These are phyloP conservation scores for Candida suzukii DNA, from an alignment of 805 yeast species.

Conservation along the genomic window DNA sequence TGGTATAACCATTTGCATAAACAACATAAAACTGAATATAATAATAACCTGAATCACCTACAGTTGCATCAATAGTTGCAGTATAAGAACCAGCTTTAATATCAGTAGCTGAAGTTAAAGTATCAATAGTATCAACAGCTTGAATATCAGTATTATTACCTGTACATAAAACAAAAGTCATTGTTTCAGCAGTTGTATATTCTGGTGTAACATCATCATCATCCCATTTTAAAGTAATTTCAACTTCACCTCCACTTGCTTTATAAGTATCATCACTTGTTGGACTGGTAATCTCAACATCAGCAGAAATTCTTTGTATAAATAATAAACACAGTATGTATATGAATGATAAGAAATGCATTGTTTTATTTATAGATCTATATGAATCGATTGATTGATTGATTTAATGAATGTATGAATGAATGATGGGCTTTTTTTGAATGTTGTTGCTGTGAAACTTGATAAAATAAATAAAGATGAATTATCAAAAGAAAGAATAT, in stretches of 20 bases:
- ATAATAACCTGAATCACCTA: slow-evolving; percentile 60
- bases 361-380: background rate
- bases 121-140: slow-evolving; percentile 27
- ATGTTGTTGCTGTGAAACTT: too few relatives aligned
- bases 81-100: slow-evolving; percentile 30
- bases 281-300: slow-evolving; percentile 40
- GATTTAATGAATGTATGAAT: too few relatives aligned
- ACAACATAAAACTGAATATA: slow-evolving; percentile 62
- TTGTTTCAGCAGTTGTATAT: slow-evolving; percentile 34
- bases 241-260: slow-evolving; percentile 30
- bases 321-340: background rate
- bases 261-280: slow-evolving; percentile 29
- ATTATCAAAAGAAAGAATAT: too few relatives aligned
- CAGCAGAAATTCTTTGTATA: slow-evolving; percentile 26
- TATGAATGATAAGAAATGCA: background rate
- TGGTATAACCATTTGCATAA: slow-evolving; percentile 36
- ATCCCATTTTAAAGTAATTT: slow-evolving; percentile 45
- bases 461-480: too few relatives aligned
- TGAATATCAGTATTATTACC: slow-evolving; percentile 51
- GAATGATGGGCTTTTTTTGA: too few relatives aligned
- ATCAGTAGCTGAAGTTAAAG: slow-evolving; percentile 20
- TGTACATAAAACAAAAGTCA: slow-evolving; percentile 56
- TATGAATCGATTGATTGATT: background rate
- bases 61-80: slow-evolving; percentile 34
- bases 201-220: slow-evolving; percentile 46